These are phyloP conservation scores for Geranium brycei DNA, from an alignment of 345 rosid genomes.

Conservation along the genomic window DNA sequence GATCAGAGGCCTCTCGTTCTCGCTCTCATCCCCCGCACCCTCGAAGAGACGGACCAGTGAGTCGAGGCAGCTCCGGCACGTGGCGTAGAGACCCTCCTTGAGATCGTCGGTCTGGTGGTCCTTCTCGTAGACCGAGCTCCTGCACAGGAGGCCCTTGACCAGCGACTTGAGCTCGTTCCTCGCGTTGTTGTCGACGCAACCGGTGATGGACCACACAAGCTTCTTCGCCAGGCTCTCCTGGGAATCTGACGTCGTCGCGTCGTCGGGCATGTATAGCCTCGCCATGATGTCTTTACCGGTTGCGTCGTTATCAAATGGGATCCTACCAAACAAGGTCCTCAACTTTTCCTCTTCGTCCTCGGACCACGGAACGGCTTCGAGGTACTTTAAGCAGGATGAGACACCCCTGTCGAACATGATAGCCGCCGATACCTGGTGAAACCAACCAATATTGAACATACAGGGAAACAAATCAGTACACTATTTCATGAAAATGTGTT, in stretches of 20 bases:
- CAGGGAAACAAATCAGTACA: background rate
- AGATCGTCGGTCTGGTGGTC: conserved; percentile 39
- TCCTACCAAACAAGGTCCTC: conserved; percentile 39
- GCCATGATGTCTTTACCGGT: conserved; percentile 50
- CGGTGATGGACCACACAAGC: conserved; percentile 60
- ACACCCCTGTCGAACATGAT: conserved; percentile 57
- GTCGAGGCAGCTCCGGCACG: conserved; percentile 46
- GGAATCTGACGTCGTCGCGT: conserved; percentile 14
- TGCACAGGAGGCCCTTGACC: conserved; percentile 75
- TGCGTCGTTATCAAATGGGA: conserved; percentile 37
- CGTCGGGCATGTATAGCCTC: conserved; percentile 34
- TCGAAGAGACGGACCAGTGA: conserved; percentile 39
- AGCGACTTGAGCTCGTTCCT: conserved; percentile 69
- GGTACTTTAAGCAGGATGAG: conserved; percentile 59
- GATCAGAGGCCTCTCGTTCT: conserved; percentile 45
- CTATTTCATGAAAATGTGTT: too few species aligned
- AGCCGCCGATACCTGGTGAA: conserved; percentile 55
- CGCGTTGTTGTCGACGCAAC: conserved; percentile 47
- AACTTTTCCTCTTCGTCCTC: conserved; percentile 92
- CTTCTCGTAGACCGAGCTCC: conserved; percentile 82
- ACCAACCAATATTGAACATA: background rate
- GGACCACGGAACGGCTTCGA: conserved; percentile 93
- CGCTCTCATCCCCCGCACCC: conserved; percentile 26
- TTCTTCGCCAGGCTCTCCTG: conserved; percentile 49
- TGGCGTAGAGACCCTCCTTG: conserved; percentile 54